These are phyloP conservation scores for Fusarium penzigii DNA, from an alignment of 2,329 filamentous ascomycete genomes.

Conservation along the genomic window DNA sequence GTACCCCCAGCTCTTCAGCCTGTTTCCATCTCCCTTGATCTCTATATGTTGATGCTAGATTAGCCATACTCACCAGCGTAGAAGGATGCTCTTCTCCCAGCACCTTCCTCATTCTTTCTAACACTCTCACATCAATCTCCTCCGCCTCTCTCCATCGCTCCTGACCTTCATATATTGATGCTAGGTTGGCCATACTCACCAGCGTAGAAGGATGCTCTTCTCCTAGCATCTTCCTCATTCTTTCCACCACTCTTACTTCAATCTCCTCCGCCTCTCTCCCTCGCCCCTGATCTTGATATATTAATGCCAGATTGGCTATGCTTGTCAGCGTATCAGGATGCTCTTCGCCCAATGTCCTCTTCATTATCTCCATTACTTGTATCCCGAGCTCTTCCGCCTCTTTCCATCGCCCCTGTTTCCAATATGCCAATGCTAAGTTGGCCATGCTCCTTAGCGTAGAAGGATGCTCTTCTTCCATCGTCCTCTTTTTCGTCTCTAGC, in stretches of 20 bases:
- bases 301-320: conserved; percentile 1
- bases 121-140: conserved; percentile 4
- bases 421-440: neutral
- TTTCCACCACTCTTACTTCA: neutral
- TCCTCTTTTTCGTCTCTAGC: neutral
- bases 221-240: conserved; percentile 3
- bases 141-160: conserved; percentile 11
- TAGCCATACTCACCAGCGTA: neutral
- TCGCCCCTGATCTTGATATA: neutral
- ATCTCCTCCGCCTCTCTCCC: conserved; percentile 11
- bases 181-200: neutral
- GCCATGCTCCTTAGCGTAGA: neutral
- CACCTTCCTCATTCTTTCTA: conserved; percentile 15
- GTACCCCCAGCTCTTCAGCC: conserved; percentile 4
- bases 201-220: neutral
- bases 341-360: too few relatives aligned
- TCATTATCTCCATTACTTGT: too few relatives aligned
- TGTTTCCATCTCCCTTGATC: conserved; percentile 7
- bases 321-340: neutral
- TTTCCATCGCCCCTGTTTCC: neutral
- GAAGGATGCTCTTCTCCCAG: too few relatives aligned
- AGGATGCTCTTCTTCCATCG: conserved; percentile 2
- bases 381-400: conserved; percentile 19
- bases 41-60: neutral
- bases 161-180: neutral